Conservation (phyloP, 345 rosid species). For the Microthlaspi erraticum region DNA sequence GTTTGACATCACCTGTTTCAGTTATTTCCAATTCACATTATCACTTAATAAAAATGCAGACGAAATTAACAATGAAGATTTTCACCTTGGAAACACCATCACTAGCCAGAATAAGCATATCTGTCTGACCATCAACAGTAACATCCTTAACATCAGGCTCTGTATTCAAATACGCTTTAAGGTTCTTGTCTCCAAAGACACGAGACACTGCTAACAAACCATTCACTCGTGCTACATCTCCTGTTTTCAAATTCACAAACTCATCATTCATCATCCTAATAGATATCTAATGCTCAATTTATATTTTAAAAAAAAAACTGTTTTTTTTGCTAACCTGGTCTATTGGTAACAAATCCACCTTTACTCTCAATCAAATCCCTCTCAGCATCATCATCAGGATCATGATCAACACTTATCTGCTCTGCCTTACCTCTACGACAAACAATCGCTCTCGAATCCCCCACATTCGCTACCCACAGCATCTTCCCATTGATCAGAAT, state of each 20-base stretch:
- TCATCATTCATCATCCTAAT: not conserved
- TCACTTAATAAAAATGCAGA: not conserved
- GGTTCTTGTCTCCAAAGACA: constrained; percentile 78
- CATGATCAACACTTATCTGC: constrained; percentile 70
- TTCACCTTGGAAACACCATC: constrained; percentile 79
- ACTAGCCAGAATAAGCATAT: constrained; percentile 63
- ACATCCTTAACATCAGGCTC: constrained; percentile 62
- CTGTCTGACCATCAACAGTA: constrained; percentile 47
- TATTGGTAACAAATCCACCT: constrained; percentile 83
- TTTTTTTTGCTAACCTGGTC: constrained; percentile 53
- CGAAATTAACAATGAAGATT: not conserved
- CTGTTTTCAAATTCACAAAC: constrained; percentile 43
- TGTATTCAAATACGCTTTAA: constrained; percentile 65
- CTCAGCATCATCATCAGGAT: constrained; percentile 59
- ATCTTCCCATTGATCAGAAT: constrained; percentile 58
- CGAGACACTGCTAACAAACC: constrained; percentile 84
- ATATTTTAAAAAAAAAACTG: not conserved
- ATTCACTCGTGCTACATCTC: constrained; percentile 80
- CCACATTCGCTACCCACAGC: constrained; percentile 72
- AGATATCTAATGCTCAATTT: not conserved
- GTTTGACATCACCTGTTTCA: constrained; percentile 60
- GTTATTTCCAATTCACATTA: not conserved
- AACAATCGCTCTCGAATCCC: constrained; percentile 69
- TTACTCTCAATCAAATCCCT: constrained; percentile 65
- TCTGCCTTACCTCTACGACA: constrained; percentile 53